These are phyloP conservation scores for Candida khao-thaluensis DNA, from an alignment of 805 yeast genomes.

Conservation along the genomic window DNA sequence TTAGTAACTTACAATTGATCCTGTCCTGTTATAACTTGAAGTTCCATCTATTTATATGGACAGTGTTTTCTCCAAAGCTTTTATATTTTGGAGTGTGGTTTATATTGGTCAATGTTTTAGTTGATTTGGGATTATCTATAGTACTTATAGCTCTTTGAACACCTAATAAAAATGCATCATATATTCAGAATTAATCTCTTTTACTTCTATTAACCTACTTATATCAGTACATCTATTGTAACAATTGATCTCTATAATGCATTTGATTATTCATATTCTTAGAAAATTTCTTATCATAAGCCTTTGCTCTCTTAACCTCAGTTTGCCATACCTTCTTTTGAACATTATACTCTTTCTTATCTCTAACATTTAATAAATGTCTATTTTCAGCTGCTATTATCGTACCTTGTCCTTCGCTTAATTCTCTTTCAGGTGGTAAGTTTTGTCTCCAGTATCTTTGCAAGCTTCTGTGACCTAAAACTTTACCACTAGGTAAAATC, in stretches of 20 bases:
- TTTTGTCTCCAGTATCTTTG: conserved; percentile 45
- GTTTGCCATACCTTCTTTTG: conserved; percentile 63
- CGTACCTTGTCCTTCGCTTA: conserved; percentile 48
- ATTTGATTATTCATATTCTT: conserved; percentile 78
- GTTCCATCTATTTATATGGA: conserved; percentile 93
- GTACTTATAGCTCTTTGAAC: conserved; percentile 5
- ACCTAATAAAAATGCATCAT: background rate
- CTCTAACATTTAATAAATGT: conserved; percentile 44
- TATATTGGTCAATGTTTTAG: conserved; percentile 42
- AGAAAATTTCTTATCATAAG: conserved; percentile 57
- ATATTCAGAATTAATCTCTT: background rate
- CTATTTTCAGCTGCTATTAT: conserved; percentile 52
- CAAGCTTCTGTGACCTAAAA: conserved; percentile 43
- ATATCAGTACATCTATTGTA: too few species aligned
- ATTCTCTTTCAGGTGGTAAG: conserved; percentile 41
- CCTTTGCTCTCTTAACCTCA: conserved; percentile 49
- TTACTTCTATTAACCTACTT: too few species aligned
- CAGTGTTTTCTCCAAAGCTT: conserved; percentile 92
- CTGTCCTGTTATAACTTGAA: conserved; percentile 71
- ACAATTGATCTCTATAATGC: conserved; percentile 52
- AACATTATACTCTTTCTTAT: conserved; percentile 39
- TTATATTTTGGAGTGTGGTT: conserved; percentile 81
- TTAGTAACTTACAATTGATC: conserved; percentile 58
- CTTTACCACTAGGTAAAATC: conserved; percentile 42
- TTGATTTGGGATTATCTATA: conserved; percentile 44